phyloP scores from a whole-genome alignment of 352 stramenopile genomes.

The Ophiocytium majus region DNA sequence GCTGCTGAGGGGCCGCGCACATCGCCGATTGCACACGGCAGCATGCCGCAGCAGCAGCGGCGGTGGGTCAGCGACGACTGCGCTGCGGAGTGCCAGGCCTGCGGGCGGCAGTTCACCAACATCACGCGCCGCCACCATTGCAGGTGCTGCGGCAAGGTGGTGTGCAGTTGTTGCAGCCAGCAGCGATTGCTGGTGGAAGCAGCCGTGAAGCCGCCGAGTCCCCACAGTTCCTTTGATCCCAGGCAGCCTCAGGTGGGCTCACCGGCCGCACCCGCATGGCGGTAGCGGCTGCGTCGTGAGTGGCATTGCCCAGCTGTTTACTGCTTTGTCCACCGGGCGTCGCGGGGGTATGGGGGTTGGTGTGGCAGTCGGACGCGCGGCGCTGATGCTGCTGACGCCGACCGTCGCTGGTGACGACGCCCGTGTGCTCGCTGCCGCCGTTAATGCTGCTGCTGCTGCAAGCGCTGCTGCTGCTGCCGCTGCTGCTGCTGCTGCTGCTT shows the following conservation, averaged over 20 bases:
- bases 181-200: neutral
- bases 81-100: neutral
- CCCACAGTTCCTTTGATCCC: neutral
- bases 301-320: neutral
- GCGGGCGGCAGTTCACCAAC: neutral
- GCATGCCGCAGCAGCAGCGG: neutral
- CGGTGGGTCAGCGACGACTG: neutral
- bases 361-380: neutral
- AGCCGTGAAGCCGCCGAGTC: neutral
- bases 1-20: too few relatives aligned
- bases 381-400: neutral
- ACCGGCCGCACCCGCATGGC: neutral
- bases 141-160: conserved; percentile 14
- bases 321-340: neutral
- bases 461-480: too few relatives aligned
- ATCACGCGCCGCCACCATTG: neutral
- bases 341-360: neutral
- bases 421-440: too few relatives aligned
- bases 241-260: neutral
- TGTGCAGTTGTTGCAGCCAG: neutral
- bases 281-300: neutral
- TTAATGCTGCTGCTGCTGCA: too few relatives aligned
- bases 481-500: neutral
- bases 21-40: too few relatives aligned
- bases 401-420: too few relatives aligned